Evolutionary conservation across 108 stramenopile species (phyloP), one percentile per base, ranked within the genome.

Genomic region (Pseudonitzschia multistriata): DNA sequence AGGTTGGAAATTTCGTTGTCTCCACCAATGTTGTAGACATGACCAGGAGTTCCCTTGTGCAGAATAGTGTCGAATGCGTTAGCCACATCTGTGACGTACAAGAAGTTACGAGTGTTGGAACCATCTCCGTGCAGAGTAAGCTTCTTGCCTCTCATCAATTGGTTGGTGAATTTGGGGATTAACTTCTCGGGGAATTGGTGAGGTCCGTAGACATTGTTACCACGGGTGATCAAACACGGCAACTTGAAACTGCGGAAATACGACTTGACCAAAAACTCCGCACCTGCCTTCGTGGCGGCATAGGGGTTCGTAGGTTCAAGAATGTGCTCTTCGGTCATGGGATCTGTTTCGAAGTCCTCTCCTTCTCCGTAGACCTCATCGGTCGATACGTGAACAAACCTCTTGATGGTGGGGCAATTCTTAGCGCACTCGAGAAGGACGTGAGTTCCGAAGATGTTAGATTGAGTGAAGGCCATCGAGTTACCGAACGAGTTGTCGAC

Each of bases 401-500:
- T 84, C 49, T 73, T 86, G 67, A 99, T 87, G 14, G 81, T 81
- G 21, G 64, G 54, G 71, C 88, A 88, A 54, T 70, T 73, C 83
- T 98, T 98, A 66, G 97, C 97, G 35, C 92, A 83, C 88, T 99
- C 99, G 36, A 99, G 83, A 42, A 99, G 80, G 8, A 98, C 97
- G 81, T 99, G 99, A 19, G 99, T 99, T 33, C 99, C 99, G 68
- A 88, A 89, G 67, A 99, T 98, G 80, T 99, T 98, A 78, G 92
- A 94, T 45, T 96, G 88, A 56, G 99, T 98, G 81, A 99, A 99
- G 68, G 90, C 91, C 81, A 99, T 96, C 31, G 96, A 97, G 82
- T 99, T 99, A 21, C 99, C 99, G 69, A 99, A 99, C 21, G 96
- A 97, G 89, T 99, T 99, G 84, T 99, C 99, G 36, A 96, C 93